Base-by-base conservation (phyloP, 2,329 filamentous ascomycete species). In the Paramyrothecium sp. region DNA sequence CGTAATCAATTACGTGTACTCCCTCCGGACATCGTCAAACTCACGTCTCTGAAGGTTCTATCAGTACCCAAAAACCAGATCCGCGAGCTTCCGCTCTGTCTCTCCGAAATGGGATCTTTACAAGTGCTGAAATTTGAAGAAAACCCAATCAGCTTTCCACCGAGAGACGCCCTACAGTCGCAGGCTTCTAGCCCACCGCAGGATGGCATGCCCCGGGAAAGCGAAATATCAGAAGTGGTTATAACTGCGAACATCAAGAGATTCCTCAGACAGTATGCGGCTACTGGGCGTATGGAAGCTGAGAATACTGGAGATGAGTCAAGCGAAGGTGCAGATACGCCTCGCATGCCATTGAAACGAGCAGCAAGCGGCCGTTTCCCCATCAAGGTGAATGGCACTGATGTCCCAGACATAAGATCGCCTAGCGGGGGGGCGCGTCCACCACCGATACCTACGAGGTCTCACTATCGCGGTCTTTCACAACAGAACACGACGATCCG, bases 81-180 rank as follows among this genome's bases (percentile, higher is more conserved):
- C 65, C 88, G 91, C 61, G 89, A 93, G 64, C 78, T 98, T 19
- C 94, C 94, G 2, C 77, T 90, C 7, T 93, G 91, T 62, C 77
- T 98, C 21, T 92, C 91, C 55, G 92, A 97, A 62, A 96, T 97
- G 90, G 88, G 84, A 56, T 95, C 92, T 56, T 77, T 98, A 58
- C 91, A 94, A 69, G 90, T 96, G 63, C 81, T 98, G 56, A 97
- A 96, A 72, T 85, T 97, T 38, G 90, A 94, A 57, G 92, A 92
- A 50, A 97, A 97, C 65, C 91, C 91, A 10, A 84, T 97, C 58
- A 84, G 82, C 58, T 94, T 94, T 65, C 92, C 92, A 3, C 89
- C 91, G 17, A 85, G 82, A 64, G 87, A 89, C 62, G 80, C 89
- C 16, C 72, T 92, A 23, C 85, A 88, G 63, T 76, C 84, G 12